These are phyloP conservation scores for Clarireedia hainanense DNA, from an alignment of 2,329 filamentous ascomycete species.

Conservation along the genomic window DNA sequence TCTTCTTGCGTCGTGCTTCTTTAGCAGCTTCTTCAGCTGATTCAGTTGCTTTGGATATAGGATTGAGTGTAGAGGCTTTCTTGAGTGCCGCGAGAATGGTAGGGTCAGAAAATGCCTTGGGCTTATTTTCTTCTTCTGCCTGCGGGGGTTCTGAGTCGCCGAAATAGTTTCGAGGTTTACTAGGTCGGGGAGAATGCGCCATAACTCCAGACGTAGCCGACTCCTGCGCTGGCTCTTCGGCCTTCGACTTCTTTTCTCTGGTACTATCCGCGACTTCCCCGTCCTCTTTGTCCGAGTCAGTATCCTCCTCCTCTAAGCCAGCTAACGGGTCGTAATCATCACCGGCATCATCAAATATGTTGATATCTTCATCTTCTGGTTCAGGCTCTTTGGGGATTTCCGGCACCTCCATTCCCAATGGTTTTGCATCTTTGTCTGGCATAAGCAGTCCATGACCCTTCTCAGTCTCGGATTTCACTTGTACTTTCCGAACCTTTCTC, in stretches of 20 bases:
- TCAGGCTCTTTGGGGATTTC: slow-evolving; percentile 41
- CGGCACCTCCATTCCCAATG: slow-evolving; percentile 59
- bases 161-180: slow-evolving; percentile 51
- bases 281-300: slow-evolving; percentile 34
- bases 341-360: slow-evolving; percentile 59
- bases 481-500: slow-evolving; percentile 51
- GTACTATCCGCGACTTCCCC: slow-evolving; percentile 33
- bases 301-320: slow-evolving; percentile 40
- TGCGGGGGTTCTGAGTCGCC: slow-evolving; percentile 44
- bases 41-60: slow-evolving; percentile 33
- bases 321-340: slow-evolving; percentile 63
- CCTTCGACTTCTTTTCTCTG: slow-evolving; percentile 12
- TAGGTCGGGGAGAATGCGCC: slow-evolving; percentile 39
- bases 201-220: slow-evolving; percentile 27
- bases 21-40: slow-evolving; percentile 44
- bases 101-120: slow-evolving; percentile 60
- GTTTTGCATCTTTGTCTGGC: slow-evolving; percentile 47
- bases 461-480: slow-evolving; percentile 32
- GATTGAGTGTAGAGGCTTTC: slow-evolving; percentile 64
- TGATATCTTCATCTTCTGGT: slow-evolving; percentile 47
- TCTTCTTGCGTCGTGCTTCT: slow-evolving; percentile 62
- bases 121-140: slow-evolving; percentile 28
- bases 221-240: slow-evolving; percentile 6
- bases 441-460: slow-evolving; percentile 38
- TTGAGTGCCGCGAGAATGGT: slow-evolving; percentile 77